These are phyloP conservation scores for Pseudofabraea citricarpa DNA, from an alignment of 2,329 filamentous ascomycete genomes.

Conservation along the genomic window DNA sequence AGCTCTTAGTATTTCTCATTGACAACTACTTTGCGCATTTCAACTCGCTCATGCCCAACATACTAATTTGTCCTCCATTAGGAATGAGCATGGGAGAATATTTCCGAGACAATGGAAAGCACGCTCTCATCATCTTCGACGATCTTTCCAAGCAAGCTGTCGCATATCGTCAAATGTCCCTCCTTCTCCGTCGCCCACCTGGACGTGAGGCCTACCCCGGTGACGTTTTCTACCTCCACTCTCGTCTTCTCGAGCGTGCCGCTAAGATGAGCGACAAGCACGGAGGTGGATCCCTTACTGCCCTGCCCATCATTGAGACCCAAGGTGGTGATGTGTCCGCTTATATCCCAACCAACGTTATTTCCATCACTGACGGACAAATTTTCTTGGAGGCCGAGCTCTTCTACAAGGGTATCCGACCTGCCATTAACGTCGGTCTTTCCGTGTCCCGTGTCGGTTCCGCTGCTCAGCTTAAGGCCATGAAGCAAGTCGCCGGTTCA, in stretches of 20 bases:
- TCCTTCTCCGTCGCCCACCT: constrained; percentile 93
- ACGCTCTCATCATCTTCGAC: constrained; percentile 87
- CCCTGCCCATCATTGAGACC: constrained; percentile 96
- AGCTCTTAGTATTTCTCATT: no score
- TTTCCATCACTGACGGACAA: constrained; percentile 99
- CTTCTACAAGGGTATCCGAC: constrained; percentile 99
- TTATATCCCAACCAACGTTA: constrained; percentile 99
- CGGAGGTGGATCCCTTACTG: constrained; percentile 93
- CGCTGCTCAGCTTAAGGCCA: constrained; percentile 98
- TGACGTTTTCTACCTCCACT: constrained; percentile 99
- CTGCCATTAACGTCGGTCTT: constrained; percentile 99
- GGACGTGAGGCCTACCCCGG: constrained; percentile 99
- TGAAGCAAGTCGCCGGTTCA: constrained; percentile 99
- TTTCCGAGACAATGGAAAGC: constrained; percentile 82
- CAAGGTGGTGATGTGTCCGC: constrained; percentile 99
- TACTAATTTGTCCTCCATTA: constrained; percentile 17
- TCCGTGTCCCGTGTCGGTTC: constrained; percentile 99
- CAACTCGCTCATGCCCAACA: no score
- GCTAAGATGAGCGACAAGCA: constrained; percentile 98
- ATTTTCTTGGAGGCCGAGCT: constrained; percentile 99
- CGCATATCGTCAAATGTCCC: constrained; percentile 97
- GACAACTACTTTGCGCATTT: no score
- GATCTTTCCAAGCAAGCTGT: constrained; percentile 98
- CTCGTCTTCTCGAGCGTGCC: constrained; percentile 97
- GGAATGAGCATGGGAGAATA: constrained; percentile 47